Evolutionary conservation across 2,329 filamentous ascomycete genomes (phyloP).

Genomic region (Pseudogymnoascus sp.): DNA sequence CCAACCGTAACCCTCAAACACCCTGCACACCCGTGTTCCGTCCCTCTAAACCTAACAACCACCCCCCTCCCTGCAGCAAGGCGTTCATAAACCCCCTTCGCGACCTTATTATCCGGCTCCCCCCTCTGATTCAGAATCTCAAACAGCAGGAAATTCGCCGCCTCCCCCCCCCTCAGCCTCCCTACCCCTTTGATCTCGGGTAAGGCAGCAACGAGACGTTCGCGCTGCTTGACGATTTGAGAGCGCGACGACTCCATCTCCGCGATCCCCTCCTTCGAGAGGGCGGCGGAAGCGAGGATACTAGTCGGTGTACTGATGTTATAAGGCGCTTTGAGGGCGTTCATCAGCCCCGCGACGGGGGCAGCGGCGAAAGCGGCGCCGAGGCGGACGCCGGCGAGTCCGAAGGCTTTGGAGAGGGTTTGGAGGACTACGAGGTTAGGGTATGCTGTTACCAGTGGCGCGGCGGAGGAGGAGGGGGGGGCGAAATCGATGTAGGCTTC

Average conservation of each 20-base stretch:
- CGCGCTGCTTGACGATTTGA: slow-evolving; percentile 66
- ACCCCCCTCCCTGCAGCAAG: slow-evolving; percentile 82
- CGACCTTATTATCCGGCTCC: slow-evolving; percentile 68
- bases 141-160: slow-evolving; percentile 83
- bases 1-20: slow-evolving; percentile 89
- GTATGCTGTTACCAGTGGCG: slow-evolving; percentile 86
- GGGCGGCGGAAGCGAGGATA: slow-evolving; percentile 65
- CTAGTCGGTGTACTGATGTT: slow-evolving; percentile 87
- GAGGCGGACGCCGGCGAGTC: slow-evolving; percentile 84
- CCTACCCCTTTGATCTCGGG: slow-evolving; percentile 71
- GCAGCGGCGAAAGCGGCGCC: slow-evolving; percentile 71
- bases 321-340: slow-evolving; percentile 92
- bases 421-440: slow-evolving; percentile 97
- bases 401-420: slow-evolving; percentile 96
- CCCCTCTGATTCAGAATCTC: slow-evolving; percentile 71
- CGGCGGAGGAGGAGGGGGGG: slow-evolving; percentile 66
- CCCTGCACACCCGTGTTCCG: slow-evolving; percentile 80
- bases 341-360: slow-evolving; percentile 66
- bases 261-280: slow-evolving; percentile 56
- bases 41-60: slow-evolving; percentile 87
- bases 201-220: slow-evolving; percentile 65
- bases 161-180: slow-evolving; percentile 66
- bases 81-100: slow-evolving; percentile 71
- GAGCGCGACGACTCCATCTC: slow-evolving; percentile 64
- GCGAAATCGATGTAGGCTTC: slow-evolving; percentile 97